Evolutionary conservation across 371 early-diverging fungal genomes (phyloP).

Genomic region (Saksenaea oblongispora): DNA sequence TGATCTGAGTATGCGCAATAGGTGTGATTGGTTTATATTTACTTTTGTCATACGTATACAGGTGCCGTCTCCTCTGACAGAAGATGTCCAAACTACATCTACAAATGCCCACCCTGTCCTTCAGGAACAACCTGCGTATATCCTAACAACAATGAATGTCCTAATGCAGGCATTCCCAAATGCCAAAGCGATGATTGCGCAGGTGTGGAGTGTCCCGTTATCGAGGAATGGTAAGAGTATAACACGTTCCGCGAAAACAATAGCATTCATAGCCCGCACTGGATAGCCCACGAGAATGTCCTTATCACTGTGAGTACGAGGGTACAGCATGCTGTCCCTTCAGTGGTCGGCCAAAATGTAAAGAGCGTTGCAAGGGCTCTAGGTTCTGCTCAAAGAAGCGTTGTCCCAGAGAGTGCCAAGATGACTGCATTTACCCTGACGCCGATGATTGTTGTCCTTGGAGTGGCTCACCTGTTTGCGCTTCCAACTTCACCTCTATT

Average conservation of each 20-base stretch:
- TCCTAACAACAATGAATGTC: conserved; percentile 30
- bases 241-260: no score
- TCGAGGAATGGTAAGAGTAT: conserved; percentile 9
- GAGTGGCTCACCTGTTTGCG: conserved; percentile 29
- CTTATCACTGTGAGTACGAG: conserved; percentile 22
- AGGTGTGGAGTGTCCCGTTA: conserved; percentile 11
- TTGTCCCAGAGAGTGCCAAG: conserved; percentile 33
- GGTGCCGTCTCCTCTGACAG: neutral
- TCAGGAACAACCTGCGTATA: conserved; percentile 24
- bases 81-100: neutral
- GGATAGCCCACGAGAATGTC: conserved; percentile 21
- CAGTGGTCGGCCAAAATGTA: conserved; percentile 26
- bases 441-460: conserved; percentile 34
- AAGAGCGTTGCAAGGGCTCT: conserved; percentile 17
- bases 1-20: no score
- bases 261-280: no score
- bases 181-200: conserved; percentile 9
- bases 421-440: conserved; percentile 32
- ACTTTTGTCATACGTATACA: no score
- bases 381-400: conserved; percentile 25
- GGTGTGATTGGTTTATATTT: no score
- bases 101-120: conserved; percentile 30
- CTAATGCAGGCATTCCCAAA: conserved; percentile 16
- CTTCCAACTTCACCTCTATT: neutral
- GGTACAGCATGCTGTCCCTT: conserved; percentile 33